Base-by-base conservation (phyloP, 805 yeast genomes). In the Metschnikowia matae region DNA sequence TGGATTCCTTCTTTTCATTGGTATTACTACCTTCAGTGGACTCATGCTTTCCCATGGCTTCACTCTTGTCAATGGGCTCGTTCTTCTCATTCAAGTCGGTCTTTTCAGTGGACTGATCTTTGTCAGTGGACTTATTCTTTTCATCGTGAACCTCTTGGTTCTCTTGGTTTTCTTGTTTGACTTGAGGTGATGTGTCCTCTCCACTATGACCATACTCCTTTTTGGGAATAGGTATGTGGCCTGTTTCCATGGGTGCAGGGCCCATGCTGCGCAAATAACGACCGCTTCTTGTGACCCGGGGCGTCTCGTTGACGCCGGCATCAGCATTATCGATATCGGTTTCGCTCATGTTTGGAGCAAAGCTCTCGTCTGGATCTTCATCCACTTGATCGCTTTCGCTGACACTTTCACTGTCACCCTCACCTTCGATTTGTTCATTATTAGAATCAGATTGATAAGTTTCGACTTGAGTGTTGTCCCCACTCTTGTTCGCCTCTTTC, bases 191-290 rank as follows among this genome's bases (percentile, higher is more conserved):
- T 17, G 46, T 42, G 23, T 44, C 46, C 17, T 35, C 46, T 34
- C 46, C 46, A 26, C 31, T 35, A 17, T 44, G 46, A 4, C 46
- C 46, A 17, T 44, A 44, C 13, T 35, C 46, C 10, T 35, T 44
- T 44, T 36, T 44, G 40, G 46, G 26, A 4, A n/a, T 44, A 23
- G 40, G 40, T 14, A 44, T 31, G 26, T 44, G 46, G 23, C 17
- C 17, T 6, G 23, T 14, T 36, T 44, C 46, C 6, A 15, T 20
- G 11, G 46, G 46, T 8, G 26, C 46, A 23, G 46, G 46, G 15
- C 46, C 46, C 46, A 44, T 44, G 31, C 46, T 44, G 33, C 46
- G 46, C 17, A 44, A 35, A 15, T 35, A 35, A n/a, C 40, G 40
- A 4, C 46, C 40, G 21, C 46, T 44, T 35, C 46, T 44, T 14